Base-by-base conservation (phyloP, 140 eudicot genomes). In the Cichorium intybus region DNA sequence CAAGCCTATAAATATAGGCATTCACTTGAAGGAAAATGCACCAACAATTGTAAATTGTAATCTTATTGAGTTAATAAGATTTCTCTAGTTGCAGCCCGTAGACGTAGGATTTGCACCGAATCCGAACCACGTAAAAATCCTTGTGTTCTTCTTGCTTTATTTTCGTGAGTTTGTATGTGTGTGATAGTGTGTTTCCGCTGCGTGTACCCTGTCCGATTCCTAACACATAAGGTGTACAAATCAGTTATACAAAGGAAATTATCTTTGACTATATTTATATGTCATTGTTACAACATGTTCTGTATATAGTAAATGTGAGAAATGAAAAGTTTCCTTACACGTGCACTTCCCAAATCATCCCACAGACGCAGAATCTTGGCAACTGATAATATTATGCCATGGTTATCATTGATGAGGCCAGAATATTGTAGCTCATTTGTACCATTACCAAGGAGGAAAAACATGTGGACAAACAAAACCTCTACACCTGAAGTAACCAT, bases 331-430 rank as follows among this genome's bases (percentile, higher is more conserved):
- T 35, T n/a, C 33, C 5, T 43, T 76, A 87, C 96, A 82, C 79
- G 49, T 39, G 85, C 86, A 65, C 73, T 67, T 68, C 85, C 89
- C 35, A 89, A 71, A 49, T 89, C 97, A 55, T 85, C 87, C 74
- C 76, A 80, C 18, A 89, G 80, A 16, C 97, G 95, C 29, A 85
- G 77, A 45, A 86, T 76, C 15, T 64, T 65, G 6, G 85, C 83
- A 1, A 70, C 64, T 2, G 75, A 79, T 6, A 77, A 56, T 11
- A 73, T 48, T 29, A 86, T 80, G 14, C 43, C 56, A 5, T 83
- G 24, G 27, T 55, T 49, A 24, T 65, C 71, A 5, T 48, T 24
- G 10, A 75, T 23, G 39, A 48, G 7, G 41, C 60, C 26, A 4
- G 59, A 51, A 0, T 20, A n/a, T n/a, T n/a, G n/a, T 37, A 62